These are phyloP conservation scores for Sordariomycetes sp. DNA, from an alignment of 2,329 filamentous ascomycete genomes.

Conservation along the genomic window DNA sequence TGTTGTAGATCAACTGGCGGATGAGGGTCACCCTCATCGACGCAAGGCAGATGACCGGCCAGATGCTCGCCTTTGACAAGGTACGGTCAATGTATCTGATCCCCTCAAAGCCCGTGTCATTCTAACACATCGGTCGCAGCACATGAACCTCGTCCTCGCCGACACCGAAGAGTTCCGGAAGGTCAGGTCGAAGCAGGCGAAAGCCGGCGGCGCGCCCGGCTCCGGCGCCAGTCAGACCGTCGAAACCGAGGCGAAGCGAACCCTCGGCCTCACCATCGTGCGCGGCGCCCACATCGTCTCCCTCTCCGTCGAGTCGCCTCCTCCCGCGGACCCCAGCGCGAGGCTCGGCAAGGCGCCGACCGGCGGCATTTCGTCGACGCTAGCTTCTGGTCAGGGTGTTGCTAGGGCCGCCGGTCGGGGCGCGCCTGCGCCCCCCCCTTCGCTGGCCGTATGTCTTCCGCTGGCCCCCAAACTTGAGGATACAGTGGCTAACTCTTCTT, in stretches of 20 bases:
- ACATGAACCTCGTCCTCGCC: conserved; percentile 98
- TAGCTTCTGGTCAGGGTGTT: conserved; percentile 79
- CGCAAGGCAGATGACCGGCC: conserved; percentile 89
- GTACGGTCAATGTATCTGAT: conserved; percentile 33
- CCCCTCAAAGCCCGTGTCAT: background rate
- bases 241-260: conserved; percentile 93
- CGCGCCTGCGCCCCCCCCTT: conserved; percentile 51
- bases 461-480: background rate
- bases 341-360: conserved; percentile 70
- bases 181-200: conserved; percentile 74
- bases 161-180: conserved; percentile 97
- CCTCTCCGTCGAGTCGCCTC: conserved; percentile 88
- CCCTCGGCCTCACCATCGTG: conserved; percentile 88
- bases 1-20: conserved; percentile 89
- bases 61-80: conserved; percentile 99
- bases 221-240: conserved; percentile 57
- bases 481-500: background rate
- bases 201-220: conserved; percentile 53
- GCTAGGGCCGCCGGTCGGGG: conserved; percentile 86
- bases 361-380: conserved; percentile 56
- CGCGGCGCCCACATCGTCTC: conserved; percentile 93
- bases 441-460: conserved; percentile 55
- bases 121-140: conserved; percentile 36
- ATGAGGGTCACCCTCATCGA: conserved; percentile 96
- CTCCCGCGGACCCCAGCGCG: conserved; percentile 84